Evolutionary conservation across 306 rosid species (phyloP).

Genomic region (Coriaria nepalensis): DNA sequence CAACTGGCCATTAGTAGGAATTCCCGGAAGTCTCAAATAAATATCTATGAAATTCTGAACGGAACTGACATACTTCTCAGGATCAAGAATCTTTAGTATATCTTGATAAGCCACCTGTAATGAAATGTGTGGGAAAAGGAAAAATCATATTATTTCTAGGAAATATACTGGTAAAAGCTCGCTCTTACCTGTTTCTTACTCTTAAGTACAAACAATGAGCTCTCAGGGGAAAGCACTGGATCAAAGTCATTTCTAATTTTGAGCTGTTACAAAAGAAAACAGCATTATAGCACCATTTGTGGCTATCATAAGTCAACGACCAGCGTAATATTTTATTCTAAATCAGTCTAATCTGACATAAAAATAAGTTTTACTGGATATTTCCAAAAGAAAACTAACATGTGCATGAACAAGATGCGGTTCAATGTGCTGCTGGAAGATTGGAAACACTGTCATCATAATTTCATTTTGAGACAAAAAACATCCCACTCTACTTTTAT

Average conservation of each 20-base stretch:
- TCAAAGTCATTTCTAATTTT: slow-evolving; percentile 99
- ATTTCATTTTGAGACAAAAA: slow-evolving; percentile 90
- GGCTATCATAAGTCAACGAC: not conserved
- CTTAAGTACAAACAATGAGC: slow-evolving; percentile 91
- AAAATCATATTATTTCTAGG: slow-evolving; percentile 5
- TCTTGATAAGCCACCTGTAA: slow-evolving; percentile 84
- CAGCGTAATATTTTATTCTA: slow-evolving; percentile 7
- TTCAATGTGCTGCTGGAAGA: slow-evolving; percentile 95
- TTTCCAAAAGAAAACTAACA: slow-evolving; percentile 36
- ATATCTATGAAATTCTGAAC: slow-evolving; percentile 89
- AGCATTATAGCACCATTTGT: slow-evolving; percentile 5
- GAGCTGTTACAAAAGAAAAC: slow-evolving; percentile 48
- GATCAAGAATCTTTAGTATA: slow-evolving; percentile 79
- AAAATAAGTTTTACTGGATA: not conserved
- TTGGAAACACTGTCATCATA: slow-evolving; percentile 93
- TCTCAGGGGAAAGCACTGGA: slow-evolving; percentile 97
- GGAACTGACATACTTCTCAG: slow-evolving; percentile 87
- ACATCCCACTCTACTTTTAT: slow-evolving; percentile 85
- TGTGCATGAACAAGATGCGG: slow-evolving; percentile 99
- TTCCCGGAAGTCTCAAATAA: slow-evolving; percentile 86
- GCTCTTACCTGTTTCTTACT: slow-evolving; percentile 71
- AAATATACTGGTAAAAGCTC: slow-evolving; percentile 6
- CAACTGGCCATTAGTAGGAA: slow-evolving; percentile 71
- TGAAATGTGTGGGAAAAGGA: slow-evolving; percentile 16
- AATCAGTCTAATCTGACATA: not conserved